Conservation (phyloP, 2,329 filamentous ascomycete genomes). For the Alternaria triticina region DNA sequence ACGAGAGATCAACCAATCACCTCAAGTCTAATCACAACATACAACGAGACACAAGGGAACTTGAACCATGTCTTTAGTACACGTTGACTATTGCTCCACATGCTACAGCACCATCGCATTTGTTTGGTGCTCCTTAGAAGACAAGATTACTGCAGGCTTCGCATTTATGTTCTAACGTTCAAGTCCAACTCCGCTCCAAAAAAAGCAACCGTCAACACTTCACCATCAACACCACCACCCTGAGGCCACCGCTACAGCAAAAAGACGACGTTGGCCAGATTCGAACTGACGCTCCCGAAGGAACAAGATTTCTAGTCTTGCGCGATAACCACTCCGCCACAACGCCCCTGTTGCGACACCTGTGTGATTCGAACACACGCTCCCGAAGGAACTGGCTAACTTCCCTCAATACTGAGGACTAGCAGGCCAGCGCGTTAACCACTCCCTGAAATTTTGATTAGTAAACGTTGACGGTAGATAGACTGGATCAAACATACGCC, state of each 20-base stretch:
- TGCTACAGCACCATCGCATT: not conserved
- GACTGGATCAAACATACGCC: not conserved
- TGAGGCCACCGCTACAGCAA: not conserved
- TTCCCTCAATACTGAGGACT: not conserved
- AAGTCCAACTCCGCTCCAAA: not conserved
- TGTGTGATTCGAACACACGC: conserved; percentile 41
- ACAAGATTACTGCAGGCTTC: not conserved
- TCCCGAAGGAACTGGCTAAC: conserved; percentile 38
- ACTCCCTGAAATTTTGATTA: not conserved
- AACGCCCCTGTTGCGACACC: conserved; percentile 20
- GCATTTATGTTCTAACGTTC: no score
- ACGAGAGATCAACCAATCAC: not conserved
- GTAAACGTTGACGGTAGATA: no score
- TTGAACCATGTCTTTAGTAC: not conserved
- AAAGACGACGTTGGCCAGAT: conserved; percentile 17
- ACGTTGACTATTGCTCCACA: not conserved
- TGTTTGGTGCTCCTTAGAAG: not conserved
- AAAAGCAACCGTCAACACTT: not conserved
- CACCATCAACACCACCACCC: accelerated
- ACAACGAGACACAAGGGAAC: not conserved
- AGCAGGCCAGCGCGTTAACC: not conserved
- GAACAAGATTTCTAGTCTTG: conserved; percentile 20
- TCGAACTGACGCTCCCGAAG: conserved; percentile 19
- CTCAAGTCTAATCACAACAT: not conserved
- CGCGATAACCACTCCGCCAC: conserved; percentile 16